Conservation (phyloP, 2,329 filamentous ascomycete species). For the Aureobasidium lini region DNA sequence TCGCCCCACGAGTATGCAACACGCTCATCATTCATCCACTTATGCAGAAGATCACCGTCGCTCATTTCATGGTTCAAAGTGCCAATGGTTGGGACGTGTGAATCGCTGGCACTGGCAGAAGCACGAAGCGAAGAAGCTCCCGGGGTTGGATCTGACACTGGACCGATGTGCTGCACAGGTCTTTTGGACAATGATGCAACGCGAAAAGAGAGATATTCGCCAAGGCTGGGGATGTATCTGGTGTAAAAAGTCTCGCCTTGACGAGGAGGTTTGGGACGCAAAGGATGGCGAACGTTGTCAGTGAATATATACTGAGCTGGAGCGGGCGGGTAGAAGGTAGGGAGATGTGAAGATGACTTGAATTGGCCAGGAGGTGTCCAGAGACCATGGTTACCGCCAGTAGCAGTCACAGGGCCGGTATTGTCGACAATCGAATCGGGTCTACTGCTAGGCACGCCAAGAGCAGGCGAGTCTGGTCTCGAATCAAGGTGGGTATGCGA, state of each 20-base stretch:
- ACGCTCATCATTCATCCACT: constrained; percentile 82
- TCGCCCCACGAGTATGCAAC: constrained; percentile 80
- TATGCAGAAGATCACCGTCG: constrained; percentile 64
- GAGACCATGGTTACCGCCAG: constrained; percentile 18
- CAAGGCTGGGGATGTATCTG: constrained; percentile 72
- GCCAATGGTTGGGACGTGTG: constrained; percentile 28
- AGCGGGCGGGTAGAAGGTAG: constrained; percentile 81
- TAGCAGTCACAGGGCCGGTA: not conserved
- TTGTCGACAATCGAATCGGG: constrained; percentile 6
- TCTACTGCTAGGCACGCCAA: not conserved
- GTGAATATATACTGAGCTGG: constrained; percentile 76
- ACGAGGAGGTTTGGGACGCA: constrained; percentile 78
- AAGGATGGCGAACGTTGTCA: constrained; percentile 71
- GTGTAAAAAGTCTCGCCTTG: constrained; percentile 90
- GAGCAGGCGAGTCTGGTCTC: constrained; percentile 14
- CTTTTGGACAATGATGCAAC: constrained; percentile 64
- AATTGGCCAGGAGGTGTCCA: constrained; percentile 56
- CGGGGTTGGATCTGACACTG: constrained; percentile 27
- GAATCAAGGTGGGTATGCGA: constrained; percentile 22
- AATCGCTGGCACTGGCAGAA: constrained; percentile 44
- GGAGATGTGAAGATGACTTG: constrained; percentile 73
- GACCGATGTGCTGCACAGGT: constrained; percentile 58
- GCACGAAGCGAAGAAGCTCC: constrained; percentile 22
- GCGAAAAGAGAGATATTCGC: constrained; percentile 82
- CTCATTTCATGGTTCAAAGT: constrained; percentile 31